Base-by-base conservation (phyloP, 2,329 filamentous ascomycete genomes). In the Nigrograna mackinnonii region DNA sequence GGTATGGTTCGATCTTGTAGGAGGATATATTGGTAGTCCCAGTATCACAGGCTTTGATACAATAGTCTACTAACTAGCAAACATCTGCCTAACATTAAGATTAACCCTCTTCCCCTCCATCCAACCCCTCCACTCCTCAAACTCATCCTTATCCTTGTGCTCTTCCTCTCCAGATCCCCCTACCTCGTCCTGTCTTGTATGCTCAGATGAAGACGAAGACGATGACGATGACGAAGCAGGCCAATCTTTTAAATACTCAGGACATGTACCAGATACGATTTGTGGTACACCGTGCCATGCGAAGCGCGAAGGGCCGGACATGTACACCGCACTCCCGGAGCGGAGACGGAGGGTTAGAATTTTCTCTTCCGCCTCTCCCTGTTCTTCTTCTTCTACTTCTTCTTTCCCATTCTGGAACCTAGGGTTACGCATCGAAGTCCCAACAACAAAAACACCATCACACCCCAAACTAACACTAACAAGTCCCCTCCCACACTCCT, bases 221-320 rank as follows among this genome's bases (percentile, higher is more conserved):
- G n/a, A n/a, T n/a, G n/a, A n/a, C n/a, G n/a, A n/a, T n/a, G n/a
- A n/a, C n/a, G n/a, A n/a, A 5, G 67, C 74, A 6, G 91, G 91
- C 91, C 91, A 97, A 31, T 86, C 74, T 43, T 76, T 71, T 37
- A 97, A 68, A 67, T 85, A 87, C 0, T 72, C 72, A 0, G 92
- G 92, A 68, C 91, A 97, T 0, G 89, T 95, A 1, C 74, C 81
- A 35, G 83, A 79, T 24, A 96, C 62, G 11, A 97, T 86, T 65
- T 91, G 94, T 5, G 94, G 91, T 11, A 97, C 91, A 11, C 89
- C 91, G 71, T 97, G 94, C 92, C 92, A 97, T 2, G 92, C 91
- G 69, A 90, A 95, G 32, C 94, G 79, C 4, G 89, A 86, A 44
- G 83, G 77, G 16, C 86, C 80, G 37, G 82, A 85, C 92, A 99